Evolutionary conservation across 805 yeast species (phyloP).

Genomic region (Suhomyces faveliae): DNA sequence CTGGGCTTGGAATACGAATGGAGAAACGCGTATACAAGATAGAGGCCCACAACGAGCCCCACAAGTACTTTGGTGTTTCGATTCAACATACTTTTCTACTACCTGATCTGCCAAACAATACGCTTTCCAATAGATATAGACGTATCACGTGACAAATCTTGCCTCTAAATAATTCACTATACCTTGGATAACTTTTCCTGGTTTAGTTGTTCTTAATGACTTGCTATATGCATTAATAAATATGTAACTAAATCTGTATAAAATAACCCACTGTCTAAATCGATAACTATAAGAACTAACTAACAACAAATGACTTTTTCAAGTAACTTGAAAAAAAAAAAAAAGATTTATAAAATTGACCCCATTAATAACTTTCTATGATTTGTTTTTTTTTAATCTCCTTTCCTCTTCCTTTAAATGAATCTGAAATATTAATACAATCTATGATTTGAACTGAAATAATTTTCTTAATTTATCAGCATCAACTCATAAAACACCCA

Average conservation of each 20-base stretch:
- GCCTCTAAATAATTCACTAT: no score
- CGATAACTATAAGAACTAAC: conserved; percentile 32
- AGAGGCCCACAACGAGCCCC: conserved; percentile 7
- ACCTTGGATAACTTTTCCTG: no score
- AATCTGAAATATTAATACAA: conserved; percentile 16
- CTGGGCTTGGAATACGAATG: conserved; percentile 7
- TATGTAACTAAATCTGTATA: conserved; percentile 22
- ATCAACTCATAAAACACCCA: conserved; percentile 7
- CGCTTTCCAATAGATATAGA: neutral
- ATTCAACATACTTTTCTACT: conserved; percentile 5
- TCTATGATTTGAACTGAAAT: conserved; percentile 8
- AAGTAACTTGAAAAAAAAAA: conserved; percentile 20
- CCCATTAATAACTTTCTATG: conserved; percentile 24
- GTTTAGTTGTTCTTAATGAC: conserved; percentile 13
- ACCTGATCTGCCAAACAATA: no score
- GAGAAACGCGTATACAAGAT: conserved; percentile 9
- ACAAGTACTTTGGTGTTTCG: conserved; percentile 1
- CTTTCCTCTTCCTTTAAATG: conserved; percentile 8
- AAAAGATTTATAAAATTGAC: conserved; percentile 25
- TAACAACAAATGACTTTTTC: conserved; percentile 18
- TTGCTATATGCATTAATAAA: conserved; percentile 25
- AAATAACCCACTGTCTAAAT: conserved; percentile 43
- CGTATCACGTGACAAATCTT: neutral
- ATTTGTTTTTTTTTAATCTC: conserved; percentile 16
- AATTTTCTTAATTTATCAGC: neutral